Evolutionary conservation across 495 filamentous ascomycete genomes (phyloP), one percentile per base, ranked within the genome.

Genomic region (Aspergillus campestris): DNA sequence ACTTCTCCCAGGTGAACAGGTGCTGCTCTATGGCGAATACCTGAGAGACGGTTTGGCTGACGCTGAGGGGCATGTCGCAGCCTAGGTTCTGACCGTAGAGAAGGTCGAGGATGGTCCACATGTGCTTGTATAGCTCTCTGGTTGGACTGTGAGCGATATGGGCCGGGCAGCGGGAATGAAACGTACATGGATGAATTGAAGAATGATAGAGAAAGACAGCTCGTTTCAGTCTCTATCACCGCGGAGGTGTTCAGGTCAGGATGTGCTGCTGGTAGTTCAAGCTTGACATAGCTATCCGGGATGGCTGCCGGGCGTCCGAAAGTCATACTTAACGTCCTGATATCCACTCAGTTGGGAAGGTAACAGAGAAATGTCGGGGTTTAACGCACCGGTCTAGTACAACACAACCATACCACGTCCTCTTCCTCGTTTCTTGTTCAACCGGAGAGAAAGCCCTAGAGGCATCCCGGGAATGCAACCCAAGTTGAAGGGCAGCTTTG

Each of bases 391-490:
- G 48, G 27, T 74, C 71, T n/a, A 74, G 50, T 9, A 73, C 47
- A 0, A 73, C 58, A 42, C 70, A 74, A 0, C 62, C 66, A 35
- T 61, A 74, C 71, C 71, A 74, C 2, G 66, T 66, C 2, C 71
- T 57, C 45, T 69, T 71, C 1, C 70, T 48, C 2, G 55, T 58
- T 47, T 74, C 71, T 1, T 58, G 54, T 12, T 72, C 69, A 0
- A 71, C 31, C 0, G 59, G 56, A 7, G 57, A 50, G 38, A 65
- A 69, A 7, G 47, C 41, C 8, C 45, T 49, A 1, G 55, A 56
- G 2, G 69, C 64, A 37, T 66, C 57, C 24, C 42, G 48, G 1
- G 65, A 69, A 47, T 72, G 69, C 7, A 72, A 34, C 5, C 69
- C 69, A 13, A 72, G 53, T 34, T 67, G 64, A 8, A 68, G 52